Percentiles rank a stretch among this genome's conserved stretches.
These are phyloP conservation scores for Pueraria montana DNA, from an alignment of 306 rosid species.

Conservation along the genomic window DNA sequence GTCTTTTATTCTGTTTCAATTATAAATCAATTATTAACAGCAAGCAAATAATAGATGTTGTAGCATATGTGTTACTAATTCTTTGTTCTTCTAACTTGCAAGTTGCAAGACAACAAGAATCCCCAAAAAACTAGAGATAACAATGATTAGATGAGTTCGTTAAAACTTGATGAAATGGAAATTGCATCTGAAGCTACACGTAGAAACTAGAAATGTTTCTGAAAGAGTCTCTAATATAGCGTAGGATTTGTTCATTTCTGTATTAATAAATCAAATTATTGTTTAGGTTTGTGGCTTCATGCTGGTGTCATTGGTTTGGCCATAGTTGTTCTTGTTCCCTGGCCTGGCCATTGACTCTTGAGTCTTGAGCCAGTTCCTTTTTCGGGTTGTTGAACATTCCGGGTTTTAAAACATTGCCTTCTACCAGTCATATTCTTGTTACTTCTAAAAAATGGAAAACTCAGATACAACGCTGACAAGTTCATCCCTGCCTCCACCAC, in stretches of 20 bases:
- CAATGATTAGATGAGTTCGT: not conserved
- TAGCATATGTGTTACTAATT: not conserved
- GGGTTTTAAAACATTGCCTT: slow-evolving; percentile 46
- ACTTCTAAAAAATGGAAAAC: slow-evolving; percentile 68
- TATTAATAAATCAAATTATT: slow-evolving; percentile 36
- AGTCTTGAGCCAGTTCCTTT: slow-evolving; percentile 43
- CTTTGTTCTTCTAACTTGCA: not conserved
- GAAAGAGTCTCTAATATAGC: slow-evolving; percentile 14
- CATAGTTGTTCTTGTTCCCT: slow-evolving; percentile 36
- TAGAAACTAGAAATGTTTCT: not conserved
- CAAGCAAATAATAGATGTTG: not conserved
- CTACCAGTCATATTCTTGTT: slow-evolving; percentile 40
- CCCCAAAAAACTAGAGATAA: not conserved
- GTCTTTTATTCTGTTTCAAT: slow-evolving; percentile 10
- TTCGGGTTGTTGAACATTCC: slow-evolving; percentile 52
- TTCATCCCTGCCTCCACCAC: slow-evolving; percentile 53
- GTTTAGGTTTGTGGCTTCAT: slow-evolving; percentile 52
- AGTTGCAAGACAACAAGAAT: not conserved
- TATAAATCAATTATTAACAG: not conserved
- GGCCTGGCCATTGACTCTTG: slow-evolving; percentile 51
- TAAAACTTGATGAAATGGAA: slow-evolving; percentile 19
- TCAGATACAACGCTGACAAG: slow-evolving; percentile 53
- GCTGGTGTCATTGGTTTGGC: slow-evolving; percentile 46
- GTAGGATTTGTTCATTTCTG: slow-evolving; percentile 28
- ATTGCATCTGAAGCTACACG: slow-evolving; percentile 24